Evolutionary conservation across 768 basidiomycete genomes (phyloP), one percentile per base, ranked within the genome.

Genomic region (Tubosaeta sp.): DNA sequence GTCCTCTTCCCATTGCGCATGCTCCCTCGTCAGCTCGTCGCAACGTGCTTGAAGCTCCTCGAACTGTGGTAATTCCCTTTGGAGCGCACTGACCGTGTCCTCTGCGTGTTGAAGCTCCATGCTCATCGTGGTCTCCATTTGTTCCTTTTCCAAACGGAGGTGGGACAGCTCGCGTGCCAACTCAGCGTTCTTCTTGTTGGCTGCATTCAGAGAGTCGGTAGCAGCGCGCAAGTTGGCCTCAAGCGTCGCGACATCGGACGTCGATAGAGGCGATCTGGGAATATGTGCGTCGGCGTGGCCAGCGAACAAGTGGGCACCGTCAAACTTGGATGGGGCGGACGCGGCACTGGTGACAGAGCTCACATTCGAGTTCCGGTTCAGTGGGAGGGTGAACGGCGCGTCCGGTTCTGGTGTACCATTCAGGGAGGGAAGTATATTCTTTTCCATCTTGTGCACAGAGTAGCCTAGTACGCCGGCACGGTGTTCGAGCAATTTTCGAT

Each of bases 301-400:
- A 0, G 92, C 88, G 57, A 92, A 92, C 48, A 93, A 74, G 71
- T 92, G 90, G 0, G 86, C 82, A 12, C 89, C 89, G 49, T 90
- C 88, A 64, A 94, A 94, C 35, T 81, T 82, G n/a, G 76, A 71
- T 6, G 80, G 71, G 12, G 76, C 68, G 1, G 76, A 72, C 3
- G 73, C 68, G 13, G 68, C 55, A 42, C 75, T 77, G 26, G 74
- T 71, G 19, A 71, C 68, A 0, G 82, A 79, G 59, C 80, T 83
- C 59, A 80, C 71, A 16, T 77, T 70, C 3, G 80, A 77, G 52
- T 69, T 80, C 31, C 76, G 70, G 56, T 71, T 77, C 0, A 79
- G 80, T 3, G 80, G 81, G 54, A 75, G 75, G 61, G 78, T 76
- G 2, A 80, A 80, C 29, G 80, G 83, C 42, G 54, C 33, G 48